phyloP scores from a whole-genome alignment of 108 stramenopile genomes.

The Aureococcus anophagefferens region DNA sequence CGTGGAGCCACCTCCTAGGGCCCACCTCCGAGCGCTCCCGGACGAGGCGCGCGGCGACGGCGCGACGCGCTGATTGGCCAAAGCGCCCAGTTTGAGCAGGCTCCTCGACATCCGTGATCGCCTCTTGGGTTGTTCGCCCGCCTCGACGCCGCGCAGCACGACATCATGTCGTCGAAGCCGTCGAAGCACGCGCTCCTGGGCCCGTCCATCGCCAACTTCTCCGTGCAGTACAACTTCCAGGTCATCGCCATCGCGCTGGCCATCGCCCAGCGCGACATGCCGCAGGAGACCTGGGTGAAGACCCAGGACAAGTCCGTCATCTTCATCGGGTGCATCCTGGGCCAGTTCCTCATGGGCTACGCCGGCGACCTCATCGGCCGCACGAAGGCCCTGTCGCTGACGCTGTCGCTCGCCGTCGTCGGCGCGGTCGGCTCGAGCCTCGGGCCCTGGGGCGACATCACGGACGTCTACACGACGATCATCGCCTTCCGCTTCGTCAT shows the following conservation, averaged over 20 bases:
- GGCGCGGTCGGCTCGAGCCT: not conserved
- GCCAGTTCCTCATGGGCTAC: slow-evolving; percentile 14
- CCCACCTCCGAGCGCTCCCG: too few relatives aligned
- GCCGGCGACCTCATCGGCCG: slow-evolving; percentile 5
- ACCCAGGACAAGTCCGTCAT: slow-evolving; percentile 1
- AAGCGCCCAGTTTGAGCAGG: too few relatives aligned
- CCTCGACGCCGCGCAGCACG: too few relatives aligned
- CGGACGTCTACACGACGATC: not conserved
- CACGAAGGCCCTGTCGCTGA: not conserved
- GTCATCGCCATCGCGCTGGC: not conserved
- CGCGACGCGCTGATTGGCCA: too few relatives aligned
- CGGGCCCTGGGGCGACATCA: not conserved
- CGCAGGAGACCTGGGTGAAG: not conserved
- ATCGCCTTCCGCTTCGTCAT: slow-evolving; percentile 3
- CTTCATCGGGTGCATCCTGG: slow-evolving; percentile 7
- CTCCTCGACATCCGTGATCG: too few relatives aligned
- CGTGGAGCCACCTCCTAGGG: too few relatives aligned
- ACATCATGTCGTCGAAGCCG: too few relatives aligned
- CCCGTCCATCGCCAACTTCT: not conserved
- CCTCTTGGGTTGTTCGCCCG: too few relatives aligned
- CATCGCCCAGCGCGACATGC: not conserved
- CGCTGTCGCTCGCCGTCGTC: not conserved
- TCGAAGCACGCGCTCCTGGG: too few relatives aligned
- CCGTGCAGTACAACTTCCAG: not conserved
- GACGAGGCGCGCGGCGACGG: too few relatives aligned